Evolutionary conservation across 495 filamentous ascomycete genomes (phyloP).

Genomic region (Daldinia loculata): DNA sequence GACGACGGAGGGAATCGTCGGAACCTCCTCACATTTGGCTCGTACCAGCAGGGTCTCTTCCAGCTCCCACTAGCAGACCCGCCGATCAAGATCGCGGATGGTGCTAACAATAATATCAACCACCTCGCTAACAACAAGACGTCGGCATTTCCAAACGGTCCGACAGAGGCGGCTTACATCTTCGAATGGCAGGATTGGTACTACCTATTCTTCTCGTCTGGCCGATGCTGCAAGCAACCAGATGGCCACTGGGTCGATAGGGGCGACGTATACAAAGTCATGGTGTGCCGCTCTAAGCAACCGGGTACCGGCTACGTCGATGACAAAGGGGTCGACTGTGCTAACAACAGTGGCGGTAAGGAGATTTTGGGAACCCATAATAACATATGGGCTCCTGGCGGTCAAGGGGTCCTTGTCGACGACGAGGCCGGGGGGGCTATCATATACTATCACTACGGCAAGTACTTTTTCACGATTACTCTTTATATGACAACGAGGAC

Average conservation of each 20-base stretch:
- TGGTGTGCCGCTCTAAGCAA: conserved; percentile 63
- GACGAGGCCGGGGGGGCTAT: conserved; percentile 45
- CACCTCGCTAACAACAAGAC: conserved; percentile 26
- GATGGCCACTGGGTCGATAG: conserved; percentile 53
- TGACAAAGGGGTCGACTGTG: conserved; percentile 61
- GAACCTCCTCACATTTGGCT: conserved; percentile 59
- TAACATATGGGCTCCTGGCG: conserved; percentile 72
- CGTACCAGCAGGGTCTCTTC: conserved; percentile 71
- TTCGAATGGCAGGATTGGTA: conserved; percentile 64
- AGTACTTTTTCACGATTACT: neutral
- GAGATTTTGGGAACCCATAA: conserved; percentile 66
- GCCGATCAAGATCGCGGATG: neutral
- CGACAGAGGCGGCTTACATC: conserved; percentile 65
- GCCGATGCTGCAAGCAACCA: conserved; percentile 65
- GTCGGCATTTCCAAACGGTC: conserved; percentile 44
- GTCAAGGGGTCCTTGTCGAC: conserved; percentile 57
- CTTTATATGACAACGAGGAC: neutral
- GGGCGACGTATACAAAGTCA: conserved; percentile 71
- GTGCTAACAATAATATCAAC: neutral
- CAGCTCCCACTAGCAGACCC: conserved; percentile 59
- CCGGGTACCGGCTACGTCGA: conserved; percentile 67
- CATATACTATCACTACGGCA: conserved; percentile 72
- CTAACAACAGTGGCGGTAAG: conserved; percentile 63
- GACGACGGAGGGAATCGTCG: conserved; percentile 21
- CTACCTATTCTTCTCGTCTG: conserved; percentile 70